Evolutionary conservation across 192 early-diverging fungal genomes (phyloP).

Genomic region (Gaertneriomyces sp.): DNA sequence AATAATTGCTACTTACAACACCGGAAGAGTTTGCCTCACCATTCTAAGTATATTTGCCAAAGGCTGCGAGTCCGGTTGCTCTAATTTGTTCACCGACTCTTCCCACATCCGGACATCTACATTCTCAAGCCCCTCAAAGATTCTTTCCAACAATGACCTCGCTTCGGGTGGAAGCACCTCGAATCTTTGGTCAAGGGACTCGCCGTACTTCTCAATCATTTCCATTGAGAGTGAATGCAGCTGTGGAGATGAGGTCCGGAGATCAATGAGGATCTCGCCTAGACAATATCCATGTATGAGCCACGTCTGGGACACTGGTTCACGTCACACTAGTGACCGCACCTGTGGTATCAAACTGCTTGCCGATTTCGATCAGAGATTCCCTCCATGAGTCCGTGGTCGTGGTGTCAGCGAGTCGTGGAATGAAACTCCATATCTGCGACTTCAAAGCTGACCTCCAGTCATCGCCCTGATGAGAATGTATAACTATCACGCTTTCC

Average conservation of each 20-base stretch:
- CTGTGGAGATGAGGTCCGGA: conserved; percentile 1
- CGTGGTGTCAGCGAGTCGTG: background rate
- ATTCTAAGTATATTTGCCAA: background rate
- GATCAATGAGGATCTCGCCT: conserved; percentile 2
- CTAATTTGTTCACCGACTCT: background rate
- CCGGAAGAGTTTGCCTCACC: background rate
- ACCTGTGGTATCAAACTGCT: background rate
- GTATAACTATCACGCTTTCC: too few species aligned
- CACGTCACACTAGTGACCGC: too few species aligned
- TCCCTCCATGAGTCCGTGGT: background rate
- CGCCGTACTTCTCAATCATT: background rate
- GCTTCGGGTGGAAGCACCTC: background rate
- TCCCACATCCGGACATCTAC: background rate
- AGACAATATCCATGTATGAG: too few species aligned
- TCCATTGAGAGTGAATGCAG: background rate
- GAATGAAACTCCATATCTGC: background rate
- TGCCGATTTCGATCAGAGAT: background rate
- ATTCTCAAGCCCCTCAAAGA: background rate
- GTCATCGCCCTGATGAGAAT: background rate
- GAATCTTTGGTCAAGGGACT: background rate
- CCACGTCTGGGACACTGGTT: too few species aligned
- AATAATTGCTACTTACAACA: background rate
- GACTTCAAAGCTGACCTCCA: background rate
- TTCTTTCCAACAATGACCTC: background rate
- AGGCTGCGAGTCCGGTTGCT: background rate